Percentiles rank a stretch among this genome's conserved stretches.
Conservation (phyloP, 176 grass and related monocot species). For the Stipa capillata region DNA sequence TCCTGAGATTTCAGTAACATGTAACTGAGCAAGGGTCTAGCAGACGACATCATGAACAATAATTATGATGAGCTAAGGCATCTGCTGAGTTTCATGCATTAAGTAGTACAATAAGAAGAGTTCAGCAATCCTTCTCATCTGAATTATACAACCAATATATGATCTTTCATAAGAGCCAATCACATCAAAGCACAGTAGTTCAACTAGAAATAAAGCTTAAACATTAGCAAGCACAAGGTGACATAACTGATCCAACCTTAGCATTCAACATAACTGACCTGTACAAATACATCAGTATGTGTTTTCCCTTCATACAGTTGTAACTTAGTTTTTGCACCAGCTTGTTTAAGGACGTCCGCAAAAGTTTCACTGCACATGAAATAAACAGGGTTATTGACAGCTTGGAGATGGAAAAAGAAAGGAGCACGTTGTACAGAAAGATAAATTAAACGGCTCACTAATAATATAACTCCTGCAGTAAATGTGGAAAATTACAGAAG, state of each 20-base stretch:
- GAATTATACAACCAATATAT: not conserved
- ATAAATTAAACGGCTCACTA: not conserved
- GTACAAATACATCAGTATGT: slow-evolving; percentile 93
- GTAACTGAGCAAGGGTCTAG: not conserved
- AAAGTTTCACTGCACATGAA: slow-evolving; percentile 57
- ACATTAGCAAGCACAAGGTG: not conserved
- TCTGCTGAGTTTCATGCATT: not conserved
- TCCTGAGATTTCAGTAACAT: not conserved
- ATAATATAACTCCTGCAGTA: not conserved
- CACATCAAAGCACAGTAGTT: not conserved
- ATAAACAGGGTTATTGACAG: not conserved
- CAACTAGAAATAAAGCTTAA: not conserved
- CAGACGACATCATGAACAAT: not conserved
- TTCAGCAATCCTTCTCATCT: not conserved
- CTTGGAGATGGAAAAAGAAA: slow-evolving; percentile 1
- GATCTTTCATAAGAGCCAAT: not conserved
- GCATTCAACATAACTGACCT: slow-evolving; percentile 36
- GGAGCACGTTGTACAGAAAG: not conserved
- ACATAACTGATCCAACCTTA: not conserved
- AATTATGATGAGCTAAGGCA: not conserved
- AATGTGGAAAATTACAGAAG: not conserved
- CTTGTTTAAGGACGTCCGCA: slow-evolving; percentile 39
- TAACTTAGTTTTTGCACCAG: slow-evolving; percentile 60
- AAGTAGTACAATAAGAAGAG: not conserved
- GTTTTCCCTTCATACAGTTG: slow-evolving; percentile 88